These are phyloP conservation scores for Alopecurus myosuroides DNA, from an alignment of 176 grass and related monocot species.

Conservation along the genomic window DNA sequence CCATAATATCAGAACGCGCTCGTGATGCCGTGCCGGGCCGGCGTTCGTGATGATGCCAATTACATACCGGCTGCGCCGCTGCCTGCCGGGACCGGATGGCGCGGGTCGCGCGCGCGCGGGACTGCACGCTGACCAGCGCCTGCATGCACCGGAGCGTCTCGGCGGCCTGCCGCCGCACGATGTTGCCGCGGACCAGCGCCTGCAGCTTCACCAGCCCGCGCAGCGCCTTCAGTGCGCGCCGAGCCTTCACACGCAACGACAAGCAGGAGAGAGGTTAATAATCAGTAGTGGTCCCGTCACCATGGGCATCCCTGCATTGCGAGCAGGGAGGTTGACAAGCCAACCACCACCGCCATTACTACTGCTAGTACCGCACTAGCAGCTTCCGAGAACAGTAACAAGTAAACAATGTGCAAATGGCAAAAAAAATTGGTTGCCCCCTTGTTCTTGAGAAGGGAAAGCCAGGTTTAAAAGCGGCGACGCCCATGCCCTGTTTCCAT, in stretches of 20 bases:
- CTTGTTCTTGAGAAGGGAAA: background rate
- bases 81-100: conserved; percentile 33
- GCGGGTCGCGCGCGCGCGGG: conserved; percentile 59
- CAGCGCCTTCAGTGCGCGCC: conserved; percentile 84
- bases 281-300: conserved; percentile 10
- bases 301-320: conserved; percentile 18
- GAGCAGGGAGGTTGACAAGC: conserved; percentile 8
- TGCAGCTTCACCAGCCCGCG: conserved; percentile 92
- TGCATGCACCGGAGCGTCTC: conserved; percentile 98
- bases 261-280: conserved; percentile 11
- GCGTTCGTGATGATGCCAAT: background rate
- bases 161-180: conserved; percentile 87
- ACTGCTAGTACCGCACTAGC: conserved; percentile 15
- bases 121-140: conserved; percentile 76
- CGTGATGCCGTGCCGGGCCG: background rate
- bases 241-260: conserved; percentile 50
- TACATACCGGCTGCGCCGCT: conserved; percentile 11
- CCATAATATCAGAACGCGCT: background rate
- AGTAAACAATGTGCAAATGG: conserved; percentile 14
- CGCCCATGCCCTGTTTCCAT: conserved; percentile 30
- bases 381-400: conserved; percentile 36
- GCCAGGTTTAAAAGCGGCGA: conserved; percentile 26
- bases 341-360: conserved; percentile 38
- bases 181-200: conserved; percentile 91
- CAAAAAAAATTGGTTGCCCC: background rate